Conservation (phyloP, 2,329 filamentous ascomycete species). For the Myriosclerotinia duriaeana region DNA sequence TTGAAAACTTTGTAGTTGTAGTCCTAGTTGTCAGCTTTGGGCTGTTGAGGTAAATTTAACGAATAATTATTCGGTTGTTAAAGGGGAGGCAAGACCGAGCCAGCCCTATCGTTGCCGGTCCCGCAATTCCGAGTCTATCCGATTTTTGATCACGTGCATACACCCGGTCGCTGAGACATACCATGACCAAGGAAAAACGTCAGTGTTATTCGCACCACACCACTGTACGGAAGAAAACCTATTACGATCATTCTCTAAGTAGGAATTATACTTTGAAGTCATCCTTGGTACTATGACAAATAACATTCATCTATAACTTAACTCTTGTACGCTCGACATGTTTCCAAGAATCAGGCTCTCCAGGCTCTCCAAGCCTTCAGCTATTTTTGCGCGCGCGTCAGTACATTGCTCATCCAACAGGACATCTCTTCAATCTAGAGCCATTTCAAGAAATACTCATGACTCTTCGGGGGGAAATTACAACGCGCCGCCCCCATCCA, state of each 20-base stretch:
- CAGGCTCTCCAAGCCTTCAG: neutral
- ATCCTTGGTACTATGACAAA: neutral
- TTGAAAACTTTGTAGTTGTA: neutral
- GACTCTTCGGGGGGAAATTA: neutral
- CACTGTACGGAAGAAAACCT: neutral
- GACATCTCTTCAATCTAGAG: neutral
- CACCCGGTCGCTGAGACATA: neutral
- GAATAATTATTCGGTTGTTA: constrained; percentile 3
- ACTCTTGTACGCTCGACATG: neutral
- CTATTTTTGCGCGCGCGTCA: neutral
- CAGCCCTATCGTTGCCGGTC: neutral
- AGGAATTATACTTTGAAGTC: neutral
- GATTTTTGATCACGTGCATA: neutral
- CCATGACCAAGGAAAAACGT: neutral
- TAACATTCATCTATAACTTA: too few relatives aligned
- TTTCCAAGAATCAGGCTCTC: neutral
- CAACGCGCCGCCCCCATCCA: neutral
- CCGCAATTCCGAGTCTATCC: neutral
- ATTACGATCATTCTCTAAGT: neutral
- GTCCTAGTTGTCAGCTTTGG: neutral
- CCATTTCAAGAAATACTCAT: neutral
- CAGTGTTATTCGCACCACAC: neutral
- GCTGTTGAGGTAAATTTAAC: neutral
- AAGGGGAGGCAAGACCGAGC: neutral
- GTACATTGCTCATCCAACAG: neutral